phyloP scores from a whole-genome alignment of 257 asterid genomes.

The Plantago major region DNA sequence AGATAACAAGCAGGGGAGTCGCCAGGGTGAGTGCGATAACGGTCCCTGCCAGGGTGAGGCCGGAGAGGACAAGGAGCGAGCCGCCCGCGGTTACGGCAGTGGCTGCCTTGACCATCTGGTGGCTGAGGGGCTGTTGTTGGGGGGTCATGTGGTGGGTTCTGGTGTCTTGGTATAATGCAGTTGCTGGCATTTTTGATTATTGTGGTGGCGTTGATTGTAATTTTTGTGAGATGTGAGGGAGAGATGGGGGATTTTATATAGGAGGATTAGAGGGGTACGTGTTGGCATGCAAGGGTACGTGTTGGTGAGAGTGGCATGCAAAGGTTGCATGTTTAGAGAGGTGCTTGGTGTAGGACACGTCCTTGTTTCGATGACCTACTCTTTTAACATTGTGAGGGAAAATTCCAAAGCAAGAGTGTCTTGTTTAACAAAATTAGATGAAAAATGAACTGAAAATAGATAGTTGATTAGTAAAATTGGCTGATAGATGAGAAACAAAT shows the following conservation, averaged over 20 bases:
- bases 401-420: too few relatives aligned
- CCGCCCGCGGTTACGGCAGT: slow-evolving; percentile 75
- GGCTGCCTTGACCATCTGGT: slow-evolving; percentile 53
- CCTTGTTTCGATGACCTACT: neutral
- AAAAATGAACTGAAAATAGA: too few relatives aligned
- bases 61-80: slow-evolving; percentile 57
- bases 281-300: slow-evolving; percentile 25
- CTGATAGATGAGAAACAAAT: too few relatives aligned
- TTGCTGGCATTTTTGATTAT: neutral
- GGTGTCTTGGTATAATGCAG: neutral
- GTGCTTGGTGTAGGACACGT: slow-evolving; percentile 45
- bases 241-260: slow-evolving; percentile 12
- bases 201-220: neutral
- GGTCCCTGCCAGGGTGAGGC: slow-evolving; percentile 55
- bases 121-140: slow-evolving; percentile 36
- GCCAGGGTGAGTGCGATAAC: slow-evolving; percentile 63
- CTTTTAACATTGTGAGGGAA: too few relatives aligned
- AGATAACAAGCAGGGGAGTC: slow-evolving; percentile 70
- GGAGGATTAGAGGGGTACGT: slow-evolving; percentile 11
- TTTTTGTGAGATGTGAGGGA: neutral
- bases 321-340: slow-evolving; percentile 38
- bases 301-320: slow-evolving; percentile 40
- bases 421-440: too few relatives aligned
- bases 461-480: too few relatives aligned
- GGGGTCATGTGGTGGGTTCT: slow-evolving; percentile 14